Evolutionary conservation across 352 stramenopile species (phyloP).

Genomic region (Thraustochytrium striatum): DNA sequence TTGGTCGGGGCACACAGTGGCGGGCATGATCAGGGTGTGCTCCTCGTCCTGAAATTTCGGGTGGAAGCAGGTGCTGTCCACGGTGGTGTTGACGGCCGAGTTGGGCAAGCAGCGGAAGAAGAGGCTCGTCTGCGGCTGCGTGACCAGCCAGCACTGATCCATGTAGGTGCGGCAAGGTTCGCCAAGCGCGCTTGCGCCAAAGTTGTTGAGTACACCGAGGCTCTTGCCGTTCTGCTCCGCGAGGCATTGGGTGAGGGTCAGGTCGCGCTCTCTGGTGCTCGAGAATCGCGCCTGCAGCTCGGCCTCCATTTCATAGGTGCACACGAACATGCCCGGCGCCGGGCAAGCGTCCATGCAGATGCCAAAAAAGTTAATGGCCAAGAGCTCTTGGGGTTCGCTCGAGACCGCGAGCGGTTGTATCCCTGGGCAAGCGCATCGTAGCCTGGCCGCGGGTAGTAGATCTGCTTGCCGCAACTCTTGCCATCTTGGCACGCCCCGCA

Average conservation of each 20-base stretch:
- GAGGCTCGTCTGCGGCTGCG: conserved; percentile 8
- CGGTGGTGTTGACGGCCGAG: conserved; percentile 7
- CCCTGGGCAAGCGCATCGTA: conserved; percentile 24
- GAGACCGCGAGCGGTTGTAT: too few relatives aligned
- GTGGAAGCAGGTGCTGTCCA: background rate
- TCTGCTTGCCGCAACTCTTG: conserved; percentile 17
- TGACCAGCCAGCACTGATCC: conserved; percentile 15
- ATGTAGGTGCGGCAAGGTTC: background rate
- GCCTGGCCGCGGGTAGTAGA: conserved; percentile 22
- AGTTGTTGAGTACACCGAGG: conserved; percentile 20
- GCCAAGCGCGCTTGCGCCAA: background rate
- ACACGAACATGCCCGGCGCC: conserved; percentile 10
- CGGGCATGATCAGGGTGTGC: background rate
- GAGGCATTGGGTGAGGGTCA: background rate
- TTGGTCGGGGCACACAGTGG: conserved; percentile 2
- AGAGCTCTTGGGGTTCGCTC: too few relatives aligned
- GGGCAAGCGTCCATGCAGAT: conserved; percentile 22
- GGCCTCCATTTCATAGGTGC: conserved; percentile 17
- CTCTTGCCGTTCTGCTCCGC: conserved; percentile 1
- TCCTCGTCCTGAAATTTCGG: conserved; percentile 20
- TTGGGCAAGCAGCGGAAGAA: conserved; percentile 20
- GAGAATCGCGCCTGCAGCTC: background rate
- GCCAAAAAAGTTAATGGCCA: background rate
- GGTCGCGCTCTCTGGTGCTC: background rate
- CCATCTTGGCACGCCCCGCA: conserved; percentile 20